Percentiles rank a stretch among this genome's conserved stretches.
Conservation (phyloP, 2,329 filamentous ascomycete genomes). For the Lecanicillium sp. region DNA sequence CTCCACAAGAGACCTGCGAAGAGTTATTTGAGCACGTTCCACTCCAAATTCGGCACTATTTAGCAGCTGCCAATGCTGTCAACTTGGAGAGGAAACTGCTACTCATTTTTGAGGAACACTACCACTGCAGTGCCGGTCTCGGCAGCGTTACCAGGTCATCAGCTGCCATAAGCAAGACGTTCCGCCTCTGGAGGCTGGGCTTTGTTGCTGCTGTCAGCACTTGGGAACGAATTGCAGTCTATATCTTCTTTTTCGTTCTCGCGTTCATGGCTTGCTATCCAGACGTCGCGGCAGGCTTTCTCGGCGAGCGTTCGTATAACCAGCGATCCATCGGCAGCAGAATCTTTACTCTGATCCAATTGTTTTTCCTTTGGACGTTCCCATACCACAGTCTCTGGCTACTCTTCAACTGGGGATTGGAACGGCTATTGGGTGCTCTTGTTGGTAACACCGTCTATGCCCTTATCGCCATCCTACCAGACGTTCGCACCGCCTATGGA, state of each 20-base stretch:
- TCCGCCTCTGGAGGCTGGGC: constrained; percentile 11
- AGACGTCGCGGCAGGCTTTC: constrained; percentile 12
- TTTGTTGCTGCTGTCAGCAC: constrained; percentile 9
- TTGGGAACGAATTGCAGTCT: constrained; percentile 9
- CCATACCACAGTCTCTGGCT: constrained; percentile 11
- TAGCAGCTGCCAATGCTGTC: constrained; percentile 10
- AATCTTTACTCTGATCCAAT: constrained; percentile 11
- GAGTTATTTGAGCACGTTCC: constrained; percentile 10
- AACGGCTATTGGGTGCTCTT: constrained; percentile 11
- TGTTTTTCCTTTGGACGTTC: constrained; percentile 13
- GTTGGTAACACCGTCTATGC: constrained; percentile 13
- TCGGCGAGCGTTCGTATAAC: constrained; percentile 13
- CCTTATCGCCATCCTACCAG: constrained; percentile 10
- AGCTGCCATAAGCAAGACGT: constrained; percentile 8
- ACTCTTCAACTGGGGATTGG: constrained; percentile 14
- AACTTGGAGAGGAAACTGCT: constrained; percentile 11
- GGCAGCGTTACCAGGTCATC: constrained; percentile 4
- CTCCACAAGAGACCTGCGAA: constrained; percentile 2
- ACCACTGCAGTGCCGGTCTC: constrained; percentile 7
- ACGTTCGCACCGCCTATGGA: constrained; percentile 4
- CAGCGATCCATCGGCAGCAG: constrained; percentile 13
- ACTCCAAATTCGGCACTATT: constrained; percentile 1
- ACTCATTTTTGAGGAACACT: constrained; percentile 7
- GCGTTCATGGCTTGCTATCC: constrained; percentile 12
- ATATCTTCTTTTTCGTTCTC: constrained; percentile 13